phyloP scores from a whole-genome alignment of 768 basidiomycete genomes.

The Mycena alexandri region DNA sequence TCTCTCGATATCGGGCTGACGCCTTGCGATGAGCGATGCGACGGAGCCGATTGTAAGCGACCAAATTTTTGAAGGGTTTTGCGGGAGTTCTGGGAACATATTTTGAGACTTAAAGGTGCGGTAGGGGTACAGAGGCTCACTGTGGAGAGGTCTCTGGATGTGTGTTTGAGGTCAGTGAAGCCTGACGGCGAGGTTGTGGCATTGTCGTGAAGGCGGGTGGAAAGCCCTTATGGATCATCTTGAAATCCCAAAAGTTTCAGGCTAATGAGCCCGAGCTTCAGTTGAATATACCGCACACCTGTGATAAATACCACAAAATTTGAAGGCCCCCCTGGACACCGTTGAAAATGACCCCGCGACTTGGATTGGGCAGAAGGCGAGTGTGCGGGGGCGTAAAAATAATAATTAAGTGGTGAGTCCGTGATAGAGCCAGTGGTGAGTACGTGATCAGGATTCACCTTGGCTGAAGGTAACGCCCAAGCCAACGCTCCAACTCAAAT shows the following conservation, averaged over 20 bases:
- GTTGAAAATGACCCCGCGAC: too few species aligned
- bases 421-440: not conserved
- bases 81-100: too few species aligned
- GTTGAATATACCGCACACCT: too few species aligned
- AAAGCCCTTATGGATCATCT: not conserved
- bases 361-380: too few species aligned
- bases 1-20: not conserved
- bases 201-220: not conserved
- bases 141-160: not conserved
- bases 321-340: too few species aligned
- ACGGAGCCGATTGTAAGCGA: too few species aligned
- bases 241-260: too few species aligned
- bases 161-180: not conserved
- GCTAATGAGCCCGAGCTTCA: too few species aligned
- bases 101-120: too few species aligned
- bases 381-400: not conserved
- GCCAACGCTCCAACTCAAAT: not conserved
- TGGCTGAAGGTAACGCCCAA: not conserved
- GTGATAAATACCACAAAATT: too few species aligned
- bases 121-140: too few species aligned
- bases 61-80: too few species aligned
- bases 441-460: not conserved
- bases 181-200: not conserved
- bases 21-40: not conserved
- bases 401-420: not conserved